phyloP scores from a whole-genome alignment of 768 basidiomycete genomes.

The Sporobolomyces pararoseus region DNA sequence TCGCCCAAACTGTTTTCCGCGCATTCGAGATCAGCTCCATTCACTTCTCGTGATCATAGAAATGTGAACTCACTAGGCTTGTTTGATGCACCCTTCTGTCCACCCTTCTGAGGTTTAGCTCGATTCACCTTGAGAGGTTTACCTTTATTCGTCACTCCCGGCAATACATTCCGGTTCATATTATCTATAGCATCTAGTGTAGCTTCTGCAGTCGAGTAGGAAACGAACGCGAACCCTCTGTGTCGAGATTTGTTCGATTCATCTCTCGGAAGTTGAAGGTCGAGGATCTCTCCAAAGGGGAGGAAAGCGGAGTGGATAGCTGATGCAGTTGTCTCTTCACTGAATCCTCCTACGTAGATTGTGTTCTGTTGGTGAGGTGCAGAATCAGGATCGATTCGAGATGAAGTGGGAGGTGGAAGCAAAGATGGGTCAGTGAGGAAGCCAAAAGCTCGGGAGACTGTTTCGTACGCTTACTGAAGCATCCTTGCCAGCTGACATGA shows the following conservation, averaged over 20 bases:
- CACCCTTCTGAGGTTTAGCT: conserved; percentile 73
- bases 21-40: neutral
- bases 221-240: conserved; percentile 90
- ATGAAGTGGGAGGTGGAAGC: neutral
- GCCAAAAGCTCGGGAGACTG: too few relatives aligned
- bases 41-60: neutral
- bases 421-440: too few relatives aligned
- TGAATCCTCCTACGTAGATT: conserved; percentile 47
- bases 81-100: conserved; percentile 47
- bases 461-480: neutral
- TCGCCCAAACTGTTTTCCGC: conserved; percentile 73
- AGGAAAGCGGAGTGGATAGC: conserved; percentile 74
- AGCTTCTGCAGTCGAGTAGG: conserved; percentile 71
- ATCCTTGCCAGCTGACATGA: conserved; percentile 1
- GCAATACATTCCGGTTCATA: conserved; percentile 63
- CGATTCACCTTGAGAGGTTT: conserved; percentile 76
- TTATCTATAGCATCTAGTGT: conserved; percentile 98
- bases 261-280: conserved; percentile 81
- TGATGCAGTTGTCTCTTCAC: conserved; percentile 60
- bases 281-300: conserved; percentile 88
- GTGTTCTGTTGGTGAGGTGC: conserved; percentile 43
- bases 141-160: conserved; percentile 24
- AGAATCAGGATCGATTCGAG: neutral
- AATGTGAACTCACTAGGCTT: conserved; percentile 32
- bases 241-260: conserved; percentile 52